Conservation (phyloP, 2,329 filamentous ascomycete species). For the Fonsecaea erecta region DNA sequence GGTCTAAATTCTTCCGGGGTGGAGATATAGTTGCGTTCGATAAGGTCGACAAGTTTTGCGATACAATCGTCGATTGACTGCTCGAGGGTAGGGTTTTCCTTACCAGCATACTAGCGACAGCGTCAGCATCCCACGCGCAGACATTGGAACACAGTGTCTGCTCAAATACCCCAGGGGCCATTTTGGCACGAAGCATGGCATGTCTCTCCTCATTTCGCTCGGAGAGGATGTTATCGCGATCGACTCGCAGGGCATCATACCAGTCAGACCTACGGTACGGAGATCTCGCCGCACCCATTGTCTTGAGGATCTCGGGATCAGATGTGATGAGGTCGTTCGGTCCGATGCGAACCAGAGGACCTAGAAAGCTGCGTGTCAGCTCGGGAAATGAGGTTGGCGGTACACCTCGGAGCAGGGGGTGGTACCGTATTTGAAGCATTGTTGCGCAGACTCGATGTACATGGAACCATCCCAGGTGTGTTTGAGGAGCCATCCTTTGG, state of each 20-base stretch:
- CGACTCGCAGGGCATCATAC: conserved; percentile 30
- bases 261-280: conserved; percentile 25
- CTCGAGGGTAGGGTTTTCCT: conserved; percentile 31
- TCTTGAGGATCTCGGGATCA: conserved; percentile 24
- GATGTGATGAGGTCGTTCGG: conserved; percentile 27
- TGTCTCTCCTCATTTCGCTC: conserved; percentile 25
- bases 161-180: conserved; percentile 25
- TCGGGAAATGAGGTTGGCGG: not conserved
- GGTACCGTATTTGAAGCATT: conserved; percentile 28
- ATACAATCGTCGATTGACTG: conserved; percentile 23
- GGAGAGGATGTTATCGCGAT: conserved; percentile 28
- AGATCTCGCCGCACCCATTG: conserved; percentile 21
- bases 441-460: conserved; percentile 22
- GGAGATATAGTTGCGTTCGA: conserved; percentile 22
- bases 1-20: conserved; percentile 16
- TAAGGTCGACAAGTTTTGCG: conserved; percentile 22
- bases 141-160: conserved; percentile 42
- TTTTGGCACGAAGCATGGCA: conserved; percentile 21
- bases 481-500: conserved; percentile 29
- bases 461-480: conserved; percentile 25
- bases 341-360: conserved; percentile 31
- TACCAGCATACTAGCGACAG: conserved; percentile 28
- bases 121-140: conserved; percentile 53
- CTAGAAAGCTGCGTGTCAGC: conserved; percentile 21
- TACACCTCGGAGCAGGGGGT: not conserved